These are phyloP conservation scores for Mycosphaerella sp. DNA, from an alignment of 2,329 filamentous ascomycete species.

Conservation along the genomic window DNA sequence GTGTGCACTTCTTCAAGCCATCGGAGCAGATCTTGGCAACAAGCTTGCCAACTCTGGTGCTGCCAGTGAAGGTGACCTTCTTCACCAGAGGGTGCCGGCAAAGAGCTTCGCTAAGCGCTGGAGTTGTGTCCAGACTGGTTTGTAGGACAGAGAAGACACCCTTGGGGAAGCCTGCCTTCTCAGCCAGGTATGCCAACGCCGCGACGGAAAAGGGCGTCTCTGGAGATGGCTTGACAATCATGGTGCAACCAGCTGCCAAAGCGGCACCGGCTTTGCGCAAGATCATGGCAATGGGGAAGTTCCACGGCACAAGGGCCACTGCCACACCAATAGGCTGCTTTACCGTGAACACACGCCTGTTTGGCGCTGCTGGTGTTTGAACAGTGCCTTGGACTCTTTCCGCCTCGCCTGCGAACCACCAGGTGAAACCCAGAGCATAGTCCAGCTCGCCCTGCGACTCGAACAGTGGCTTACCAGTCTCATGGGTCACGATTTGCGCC, in stretches of 20 bases:
- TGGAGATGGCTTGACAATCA: constrained; percentile 65
- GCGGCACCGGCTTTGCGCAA: constrained; percentile 62
- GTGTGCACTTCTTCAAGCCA: constrained; percentile 57
- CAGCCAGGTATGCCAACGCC: constrained; percentile 49
- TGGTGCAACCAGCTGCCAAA: constrained; percentile 64
- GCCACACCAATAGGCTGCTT: constrained; percentile 68
- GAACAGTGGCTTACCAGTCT: constrained; percentile 49
- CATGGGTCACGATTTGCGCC: constrained; percentile 56
- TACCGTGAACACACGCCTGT: constrained; percentile 61
- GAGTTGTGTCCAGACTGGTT: constrained; percentile 51
- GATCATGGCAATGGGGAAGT: constrained; percentile 52
- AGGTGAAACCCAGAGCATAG: constrained; percentile 49
- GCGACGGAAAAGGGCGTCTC: constrained; percentile 57
- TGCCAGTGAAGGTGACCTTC: constrained; percentile 58
- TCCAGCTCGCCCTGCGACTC: constrained; percentile 50
- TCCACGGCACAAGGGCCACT: constrained; percentile 65
- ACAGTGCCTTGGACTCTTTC: constrained; percentile 58
- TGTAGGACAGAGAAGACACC: constrained; percentile 58
- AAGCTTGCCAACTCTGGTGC: constrained; percentile 56
- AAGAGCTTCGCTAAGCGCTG: constrained; percentile 47
- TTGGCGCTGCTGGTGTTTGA: constrained; percentile 53
- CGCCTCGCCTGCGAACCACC: constrained; percentile 56
- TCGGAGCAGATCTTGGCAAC: constrained; percentile 54
- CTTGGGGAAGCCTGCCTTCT: constrained; percentile 51
- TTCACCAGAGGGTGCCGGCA: constrained; percentile 54